Evolutionary conservation across 169 alveolate species (phyloP).

Genomic region (Plasmodium fragile): DNA sequence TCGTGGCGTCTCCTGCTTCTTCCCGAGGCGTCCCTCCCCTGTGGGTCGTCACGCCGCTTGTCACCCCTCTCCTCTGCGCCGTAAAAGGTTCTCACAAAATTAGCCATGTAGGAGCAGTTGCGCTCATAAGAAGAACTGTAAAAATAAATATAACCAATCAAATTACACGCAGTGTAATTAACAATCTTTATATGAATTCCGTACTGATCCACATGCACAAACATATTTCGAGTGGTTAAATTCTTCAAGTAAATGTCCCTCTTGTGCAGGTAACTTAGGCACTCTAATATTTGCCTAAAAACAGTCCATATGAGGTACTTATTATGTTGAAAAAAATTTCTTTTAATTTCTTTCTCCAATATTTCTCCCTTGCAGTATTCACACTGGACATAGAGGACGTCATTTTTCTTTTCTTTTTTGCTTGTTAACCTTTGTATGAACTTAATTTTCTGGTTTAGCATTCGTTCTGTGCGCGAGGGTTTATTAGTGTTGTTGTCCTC

Average conservation of each 20-base stretch:
- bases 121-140: conserved; percentile 22
- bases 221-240: conserved; percentile 46
- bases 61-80: neutral
- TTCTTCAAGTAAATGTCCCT: conserved; percentile 40
- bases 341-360: conserved; percentile 52
- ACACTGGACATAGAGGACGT: conserved; percentile 53
- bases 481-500: neutral
- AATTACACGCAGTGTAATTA: conserved; percentile 43
- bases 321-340: conserved; percentile 45
- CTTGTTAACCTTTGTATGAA: conserved; percentile 19
- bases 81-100: neutral
- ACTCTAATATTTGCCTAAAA: conserved; percentile 56
- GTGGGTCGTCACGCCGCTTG: neutral
- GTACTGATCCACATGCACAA: conserved; percentile 43
- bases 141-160: conserved; percentile 56
- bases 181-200: conserved; percentile 59
- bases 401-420: conserved; percentile 13
- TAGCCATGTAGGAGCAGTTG: conserved; percentile 4
- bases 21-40: neutral
- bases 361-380: conserved; percentile 69
- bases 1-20: neutral
- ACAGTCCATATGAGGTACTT: conserved; percentile 61
- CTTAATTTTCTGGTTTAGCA: neutral
- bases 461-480: neutral
- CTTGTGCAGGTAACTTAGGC: conserved; percentile 55